Evolutionary conservation across 371 early-diverging fungal genomes (phyloP), one percentile per base, ranked within the genome.

Genomic region (Dichotomocladium elegans): DNA sequence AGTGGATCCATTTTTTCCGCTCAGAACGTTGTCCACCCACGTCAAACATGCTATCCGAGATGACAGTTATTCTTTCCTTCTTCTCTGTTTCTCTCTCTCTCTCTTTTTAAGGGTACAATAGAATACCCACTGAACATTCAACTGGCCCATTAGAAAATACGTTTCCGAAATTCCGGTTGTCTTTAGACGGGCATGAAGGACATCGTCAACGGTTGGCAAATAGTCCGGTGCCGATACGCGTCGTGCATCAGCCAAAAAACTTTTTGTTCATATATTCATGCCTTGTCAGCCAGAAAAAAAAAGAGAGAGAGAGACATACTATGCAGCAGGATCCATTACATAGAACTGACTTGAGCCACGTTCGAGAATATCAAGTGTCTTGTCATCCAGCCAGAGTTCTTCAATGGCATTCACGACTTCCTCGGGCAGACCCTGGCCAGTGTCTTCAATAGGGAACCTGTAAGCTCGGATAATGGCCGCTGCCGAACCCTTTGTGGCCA

Each of bases 1-100:
- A 93, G 57, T 92, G 93, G 42, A 90, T 88, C 96, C 96, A 94
- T 67, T 92, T 92, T 62, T 91, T 93, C 50, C 96, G 80, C 63
- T 91, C 90, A 29, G 87, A 86, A 25, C 90, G 77, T 35, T 85
- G 87, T 4, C 86, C 86, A 22, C 86, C 85, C 3, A 86, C 83
- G 50, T 86, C 87, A 64, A 85, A 85, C 81, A 86, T 82, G 47
- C 83, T 82, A 59, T 46, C 34, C 11, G 43, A 19, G 33, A 29
- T 2, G 24, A 12, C 11, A 37, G 31, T 42, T 15, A 24, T 42
- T 19, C 15, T 21, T 25, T 31, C 7, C 11, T 12, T 24, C 24
- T 40, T 24, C 3, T 45, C 8, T 14, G 44, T n/a, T 4, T 34
- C 1, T 15, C n/a, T 33, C 27, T 29, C 17, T n/a, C n/a, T n/a